These are phyloP conservation scores for Luffa aegyptiaca DNA, from an alignment of 306 rosid genomes.

Conservation along the genomic window DNA sequence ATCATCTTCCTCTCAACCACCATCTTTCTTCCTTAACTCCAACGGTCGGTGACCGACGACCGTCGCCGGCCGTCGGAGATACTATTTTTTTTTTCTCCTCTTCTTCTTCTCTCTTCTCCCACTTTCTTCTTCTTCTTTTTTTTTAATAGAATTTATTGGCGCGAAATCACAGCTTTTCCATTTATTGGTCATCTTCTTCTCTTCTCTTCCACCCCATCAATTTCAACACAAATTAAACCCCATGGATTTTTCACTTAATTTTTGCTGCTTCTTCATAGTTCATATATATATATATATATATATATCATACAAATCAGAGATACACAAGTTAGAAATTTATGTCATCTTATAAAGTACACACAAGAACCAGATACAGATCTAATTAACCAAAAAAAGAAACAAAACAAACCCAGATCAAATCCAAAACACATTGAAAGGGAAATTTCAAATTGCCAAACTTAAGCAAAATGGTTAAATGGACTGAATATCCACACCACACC, in stretches of 20 bases:
- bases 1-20: too few relatives aligned
- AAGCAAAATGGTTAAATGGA: not conserved
- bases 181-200: conserved; percentile 7
- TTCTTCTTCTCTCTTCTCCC: too few relatives aligned
- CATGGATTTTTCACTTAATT: not conserved
- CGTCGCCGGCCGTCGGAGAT: too few relatives aligned
- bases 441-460: conserved; percentile 1
- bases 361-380: not conserved
- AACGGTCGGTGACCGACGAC: too few relatives aligned
- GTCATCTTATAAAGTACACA: not conserved
- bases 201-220: not conserved
- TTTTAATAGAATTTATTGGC: too few relatives aligned
- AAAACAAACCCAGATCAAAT: conserved; percentile 7
- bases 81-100: too few relatives aligned
- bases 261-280: not conserved
- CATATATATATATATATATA: too few relatives aligned
- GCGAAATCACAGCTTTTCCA: not conserved
- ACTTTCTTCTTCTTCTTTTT: too few relatives aligned
- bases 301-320: not conserved
- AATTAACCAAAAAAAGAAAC: not conserved
- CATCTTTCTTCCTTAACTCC: too few relatives aligned
- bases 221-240: not conserved
- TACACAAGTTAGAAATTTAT: not conserved
- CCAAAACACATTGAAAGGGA: not conserved
- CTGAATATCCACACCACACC: not conserved